Evolutionary conservation across 768 basidiomycete species (phyloP).

Genomic region (Tephrocybe sp.): DNA sequence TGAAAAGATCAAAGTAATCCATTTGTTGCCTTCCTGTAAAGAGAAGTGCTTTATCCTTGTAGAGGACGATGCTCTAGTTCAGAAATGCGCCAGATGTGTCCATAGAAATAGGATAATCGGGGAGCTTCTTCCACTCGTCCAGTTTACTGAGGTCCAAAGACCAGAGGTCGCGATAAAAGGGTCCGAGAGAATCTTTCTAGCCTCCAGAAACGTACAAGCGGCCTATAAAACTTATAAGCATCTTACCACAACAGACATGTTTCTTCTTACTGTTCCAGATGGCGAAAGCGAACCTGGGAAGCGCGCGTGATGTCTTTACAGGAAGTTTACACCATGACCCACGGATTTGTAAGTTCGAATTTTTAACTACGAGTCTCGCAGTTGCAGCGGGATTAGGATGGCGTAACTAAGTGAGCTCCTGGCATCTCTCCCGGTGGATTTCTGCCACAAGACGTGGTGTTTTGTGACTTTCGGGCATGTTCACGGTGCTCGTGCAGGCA

Average conservation of each 20-base stretch:
- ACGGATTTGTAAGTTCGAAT: slow-evolving; percentile 27
- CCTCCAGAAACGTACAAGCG: slow-evolving; percentile 31
- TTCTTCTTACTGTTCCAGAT: slow-evolving; percentile 27
- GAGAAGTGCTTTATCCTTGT: slow-evolving; percentile 34
- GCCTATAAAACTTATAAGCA: slow-evolving; percentile 14
- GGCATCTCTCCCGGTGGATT: neutral
- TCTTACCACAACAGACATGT: neutral
- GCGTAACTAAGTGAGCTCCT: slow-evolving; percentile 16
- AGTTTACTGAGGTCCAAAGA: slow-evolving; percentile 24
- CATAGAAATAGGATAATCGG: slow-evolving; percentile 24
- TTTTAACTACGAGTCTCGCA: slow-evolving; percentile 14
- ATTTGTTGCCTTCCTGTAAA: slow-evolving; percentile 30
- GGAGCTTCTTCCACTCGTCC: slow-evolving; percentile 26
- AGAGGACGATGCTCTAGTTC: slow-evolving; percentile 24
- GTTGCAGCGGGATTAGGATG: slow-evolving; percentile 28
- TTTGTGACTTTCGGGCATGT: slow-evolving; percentile 15
- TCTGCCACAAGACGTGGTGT: slow-evolving; percentile 11
- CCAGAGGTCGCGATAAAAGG: slow-evolving; percentile 28
- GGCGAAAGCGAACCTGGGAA: slow-evolving; percentile 20
- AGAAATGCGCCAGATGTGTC: slow-evolving; percentile 15
- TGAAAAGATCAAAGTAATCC: slow-evolving; percentile 36
- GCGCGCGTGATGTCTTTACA: slow-evolving; percentile 11
- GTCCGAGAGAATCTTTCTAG: slow-evolving; percentile 19
- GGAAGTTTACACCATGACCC: slow-evolving; percentile 37
- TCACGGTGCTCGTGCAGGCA: slow-evolving; percentile 10